phyloP scores from a whole-genome alignment of 2,329 filamentous ascomycete species.

The Colletotrichum godetiae region DNA sequence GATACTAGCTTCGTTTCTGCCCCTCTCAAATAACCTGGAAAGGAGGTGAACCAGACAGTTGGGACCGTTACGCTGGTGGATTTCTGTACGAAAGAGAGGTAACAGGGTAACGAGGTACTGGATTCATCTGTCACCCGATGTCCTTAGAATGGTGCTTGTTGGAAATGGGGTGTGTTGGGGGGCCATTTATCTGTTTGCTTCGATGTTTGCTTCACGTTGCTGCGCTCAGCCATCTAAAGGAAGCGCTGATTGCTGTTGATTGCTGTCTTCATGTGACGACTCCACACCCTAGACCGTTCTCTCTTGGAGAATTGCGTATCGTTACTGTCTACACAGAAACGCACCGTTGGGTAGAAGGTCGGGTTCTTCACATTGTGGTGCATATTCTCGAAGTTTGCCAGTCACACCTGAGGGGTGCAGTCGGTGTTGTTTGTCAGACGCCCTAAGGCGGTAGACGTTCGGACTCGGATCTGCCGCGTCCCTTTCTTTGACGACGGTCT shows the following conservation, averaged over 20 bases:
- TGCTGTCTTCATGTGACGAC: neutral
- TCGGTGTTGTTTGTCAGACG: neutral
- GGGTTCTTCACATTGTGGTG: slow-evolving; percentile 5
- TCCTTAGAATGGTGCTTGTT: neutral
- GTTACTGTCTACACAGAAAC: neutral
- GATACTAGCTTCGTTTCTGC: neutral
- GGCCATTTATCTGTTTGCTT: neutral
- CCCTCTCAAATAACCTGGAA: neutral
- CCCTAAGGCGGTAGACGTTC: neutral
- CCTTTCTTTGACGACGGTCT: neutral
- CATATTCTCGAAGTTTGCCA: slow-evolving; percentile 1
- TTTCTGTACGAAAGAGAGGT: neutral
- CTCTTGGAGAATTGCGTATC: neutral
- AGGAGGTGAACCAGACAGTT: slow-evolving; percentile 13
- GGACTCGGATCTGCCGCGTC: neutral
- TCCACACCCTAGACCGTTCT: neutral
- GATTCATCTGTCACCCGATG: neutral
- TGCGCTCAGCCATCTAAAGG: neutral
- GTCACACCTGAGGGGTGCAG: neutral
- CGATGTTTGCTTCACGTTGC: slow-evolving; percentile 15
- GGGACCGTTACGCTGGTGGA: slow-evolving; percentile 14
- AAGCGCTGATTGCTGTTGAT: neutral
- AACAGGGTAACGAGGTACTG: neutral
- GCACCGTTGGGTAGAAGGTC: neutral
- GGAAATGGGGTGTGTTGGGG: neutral